Percentiles rank a stretch among this genome's conserved stretches.
Conservation (phyloP, 371 early-diverging fungal genomes). For the Actinomucor elegans region DNA sequence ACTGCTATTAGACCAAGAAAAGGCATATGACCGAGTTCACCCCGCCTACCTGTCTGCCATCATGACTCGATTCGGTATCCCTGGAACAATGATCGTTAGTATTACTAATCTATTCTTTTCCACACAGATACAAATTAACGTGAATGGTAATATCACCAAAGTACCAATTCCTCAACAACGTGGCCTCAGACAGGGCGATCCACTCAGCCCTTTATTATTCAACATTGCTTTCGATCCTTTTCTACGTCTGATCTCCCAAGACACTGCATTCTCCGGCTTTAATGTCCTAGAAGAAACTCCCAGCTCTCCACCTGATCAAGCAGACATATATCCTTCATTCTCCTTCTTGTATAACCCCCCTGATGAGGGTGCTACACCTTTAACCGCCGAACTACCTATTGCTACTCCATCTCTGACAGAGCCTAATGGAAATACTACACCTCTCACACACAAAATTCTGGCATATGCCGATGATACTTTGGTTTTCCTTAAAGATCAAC, state of each 20-base stretch:
- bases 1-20: conserved; percentile 23
- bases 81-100: background rate
- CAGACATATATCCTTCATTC: background rate
- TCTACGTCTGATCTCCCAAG: background rate
- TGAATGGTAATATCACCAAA: conserved; percentile 10
- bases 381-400: too few relatives aligned
- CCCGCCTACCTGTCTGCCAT: conserved; percentile 11
- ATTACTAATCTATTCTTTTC: conserved; percentile 11
- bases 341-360: too few relatives aligned
- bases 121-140: conserved; percentile 6
- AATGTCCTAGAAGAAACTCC: background rate
- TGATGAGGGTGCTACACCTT: too few relatives aligned
- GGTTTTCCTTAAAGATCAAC: background rate
- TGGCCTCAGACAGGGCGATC: conserved; percentile 22
- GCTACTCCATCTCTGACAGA: too few relatives aligned
- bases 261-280: background rate
- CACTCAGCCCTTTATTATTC: conserved; percentile 18
- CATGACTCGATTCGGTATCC: conserved; percentile 8
- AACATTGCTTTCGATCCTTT: conserved; percentile 23
- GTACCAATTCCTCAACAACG: conserved; percentile 2
- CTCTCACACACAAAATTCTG: conserved; percentile 11
- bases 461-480: conserved; percentile 17
- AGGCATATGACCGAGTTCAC: conserved; percentile 24
- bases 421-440: too few relatives aligned
- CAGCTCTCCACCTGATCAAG: background rate